Evolutionary conservation across 768 basidiomycete genomes (phyloP).

Genomic region (Boletus fagicola): DNA sequence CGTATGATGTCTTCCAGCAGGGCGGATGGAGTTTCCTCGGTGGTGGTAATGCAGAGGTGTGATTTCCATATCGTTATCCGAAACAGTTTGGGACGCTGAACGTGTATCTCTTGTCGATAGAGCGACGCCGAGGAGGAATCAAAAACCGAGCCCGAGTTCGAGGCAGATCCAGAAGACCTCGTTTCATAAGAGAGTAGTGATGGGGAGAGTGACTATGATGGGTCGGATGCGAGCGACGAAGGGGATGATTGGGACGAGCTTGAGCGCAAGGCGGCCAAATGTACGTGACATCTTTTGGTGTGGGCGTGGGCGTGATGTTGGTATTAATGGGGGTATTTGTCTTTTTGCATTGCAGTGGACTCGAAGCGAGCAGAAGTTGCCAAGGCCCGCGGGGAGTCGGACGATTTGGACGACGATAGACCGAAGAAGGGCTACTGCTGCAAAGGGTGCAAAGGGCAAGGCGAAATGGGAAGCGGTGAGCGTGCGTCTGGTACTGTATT

Average conservation of each 20-base stretch:
- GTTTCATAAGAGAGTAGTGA: slow-evolving; percentile 44
- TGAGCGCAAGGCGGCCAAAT: slow-evolving; percentile 87
- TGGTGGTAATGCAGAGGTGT: slow-evolving; percentile 62
- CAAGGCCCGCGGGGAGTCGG: slow-evolving; percentile 42
- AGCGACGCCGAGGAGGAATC: slow-evolving; percentile 62
- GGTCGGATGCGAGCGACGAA: slow-evolving; percentile 44
- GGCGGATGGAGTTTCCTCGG: slow-evolving; percentile 96
- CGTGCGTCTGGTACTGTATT: too few species aligned
- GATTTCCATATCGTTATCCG: slow-evolving; percentile 19
- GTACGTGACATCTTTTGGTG: slow-evolving; percentile 36
- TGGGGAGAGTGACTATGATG: slow-evolving; percentile 56
- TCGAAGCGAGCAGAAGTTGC: slow-evolving; percentile 44
- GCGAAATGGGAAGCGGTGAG: too few species aligned
- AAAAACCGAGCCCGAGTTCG: slow-evolving; percentile 68
- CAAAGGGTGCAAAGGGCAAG: slow-evolving; percentile 12
- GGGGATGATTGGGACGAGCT: slow-evolving; percentile 95
- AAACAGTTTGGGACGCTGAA: slow-evolving; percentile 28
- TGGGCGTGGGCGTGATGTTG: background rate
- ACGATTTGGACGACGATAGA: slow-evolving; percentile 50
- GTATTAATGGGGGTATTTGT: background rate
- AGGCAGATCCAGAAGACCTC: slow-evolving; percentile 47
- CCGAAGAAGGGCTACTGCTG: slow-evolving; percentile 38
- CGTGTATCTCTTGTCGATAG: slow-evolving; percentile 38
- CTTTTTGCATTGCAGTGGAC: slow-evolving; percentile 38
- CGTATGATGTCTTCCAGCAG: slow-evolving; percentile 90